Evolutionary conservation across 2,329 filamentous ascomycete species (phyloP), one percentile per base, ranked within the genome.

Genomic region (Raffaelea albimanens): DNA sequence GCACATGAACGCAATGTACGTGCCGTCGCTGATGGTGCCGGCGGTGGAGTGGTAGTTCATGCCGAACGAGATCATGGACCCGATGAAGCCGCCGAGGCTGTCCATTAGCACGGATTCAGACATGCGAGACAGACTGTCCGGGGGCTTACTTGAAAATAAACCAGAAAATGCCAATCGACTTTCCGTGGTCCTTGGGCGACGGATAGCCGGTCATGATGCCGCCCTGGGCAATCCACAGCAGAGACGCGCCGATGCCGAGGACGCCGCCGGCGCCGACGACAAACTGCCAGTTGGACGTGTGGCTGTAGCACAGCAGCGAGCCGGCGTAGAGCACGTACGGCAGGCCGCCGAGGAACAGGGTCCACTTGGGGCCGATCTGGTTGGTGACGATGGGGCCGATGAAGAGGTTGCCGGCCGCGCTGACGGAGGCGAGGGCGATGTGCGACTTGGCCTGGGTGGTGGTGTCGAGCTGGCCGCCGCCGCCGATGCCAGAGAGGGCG

Each of bases 141-240:
- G 13, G 25, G 25, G 13, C 25, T 29, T 13, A 29, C 25, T 95
- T 95, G 75, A 95, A 96, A 59, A 96, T 94, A 63, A 89, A 82
- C 90, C 90, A 95, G 68, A 95, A 95, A 70, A 81, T 82, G 51
- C 85, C 85, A 63, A 95, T 95, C 64, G 89, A 95, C 50, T 83
- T 82, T 40, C 90, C 90, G 72, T 95, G 95, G 54, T 80, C 78
- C 31, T 78, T 65, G 67, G 95, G 90, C 19, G 77, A 72, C 2
- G 89, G 89, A 63, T 95, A 95, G 38, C 85, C 82, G 80, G 95
- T 91, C 83, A 91, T 90, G 59, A 91, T 87, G 50, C 85, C 82
- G 50, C 87, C 86, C 66, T 91, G 86, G 1, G 84, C 87, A 31
- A 83, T 83, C 87, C 87, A 93, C 34, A 93, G 72, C 36, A 91